Evolutionary conservation across 1,284 basidiomycete species (phyloP).

Genomic region (Ganoderma lingzhi): DNA sequence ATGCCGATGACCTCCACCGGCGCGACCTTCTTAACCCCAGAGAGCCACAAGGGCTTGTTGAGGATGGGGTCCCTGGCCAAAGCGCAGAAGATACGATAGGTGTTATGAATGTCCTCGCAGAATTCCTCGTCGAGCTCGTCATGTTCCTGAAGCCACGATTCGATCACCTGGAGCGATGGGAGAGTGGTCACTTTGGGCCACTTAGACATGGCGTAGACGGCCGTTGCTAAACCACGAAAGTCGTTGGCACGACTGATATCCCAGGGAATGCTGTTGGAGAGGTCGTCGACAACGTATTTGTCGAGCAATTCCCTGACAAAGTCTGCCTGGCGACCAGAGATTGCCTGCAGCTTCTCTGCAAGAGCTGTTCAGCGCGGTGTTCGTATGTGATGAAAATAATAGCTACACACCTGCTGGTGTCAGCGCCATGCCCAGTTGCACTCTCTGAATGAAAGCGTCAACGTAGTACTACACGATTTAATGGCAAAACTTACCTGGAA

Average conservation of each 20-base stretch:
- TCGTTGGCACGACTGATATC: slow-evolving; percentile 66
- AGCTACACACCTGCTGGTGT: slow-evolving; percentile 62
- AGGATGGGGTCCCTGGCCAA: slow-evolving; percentile 46
- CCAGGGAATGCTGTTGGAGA: slow-evolving; percentile 60
- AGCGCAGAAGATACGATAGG: slow-evolving; percentile 54
- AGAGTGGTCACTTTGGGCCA: slow-evolving; percentile 46
- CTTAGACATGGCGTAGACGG: slow-evolving; percentile 58
- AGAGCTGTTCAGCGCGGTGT: neutral
- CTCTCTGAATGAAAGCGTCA: slow-evolving; percentile 53
- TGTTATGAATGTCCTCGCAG: slow-evolving; percentile 45
- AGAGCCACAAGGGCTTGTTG: slow-evolving; percentile 39
- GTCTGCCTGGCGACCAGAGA: slow-evolving; percentile 56
- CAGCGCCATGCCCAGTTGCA: slow-evolving; percentile 82
- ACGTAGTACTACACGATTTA: neutral
- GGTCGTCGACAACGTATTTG: slow-evolving; percentile 51
- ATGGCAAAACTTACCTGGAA: slow-evolving; percentile 60
- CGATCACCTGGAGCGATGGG: slow-evolving; percentile 50
- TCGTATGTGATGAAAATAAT: neutral
- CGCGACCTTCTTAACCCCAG: slow-evolving; percentile 54
- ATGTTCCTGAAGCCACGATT: slow-evolving; percentile 60
- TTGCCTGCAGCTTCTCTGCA: slow-evolving; percentile 73
- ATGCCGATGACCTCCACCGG: slow-evolving; percentile 71
- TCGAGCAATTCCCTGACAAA: slow-evolving; percentile 61
- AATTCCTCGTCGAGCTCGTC: slow-evolving; percentile 45
- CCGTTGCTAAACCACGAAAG: slow-evolving; percentile 66